Evolutionary conservation across 495 filamentous ascomycete species (phyloP).

Genomic region (Neurospora terricola): DNA sequence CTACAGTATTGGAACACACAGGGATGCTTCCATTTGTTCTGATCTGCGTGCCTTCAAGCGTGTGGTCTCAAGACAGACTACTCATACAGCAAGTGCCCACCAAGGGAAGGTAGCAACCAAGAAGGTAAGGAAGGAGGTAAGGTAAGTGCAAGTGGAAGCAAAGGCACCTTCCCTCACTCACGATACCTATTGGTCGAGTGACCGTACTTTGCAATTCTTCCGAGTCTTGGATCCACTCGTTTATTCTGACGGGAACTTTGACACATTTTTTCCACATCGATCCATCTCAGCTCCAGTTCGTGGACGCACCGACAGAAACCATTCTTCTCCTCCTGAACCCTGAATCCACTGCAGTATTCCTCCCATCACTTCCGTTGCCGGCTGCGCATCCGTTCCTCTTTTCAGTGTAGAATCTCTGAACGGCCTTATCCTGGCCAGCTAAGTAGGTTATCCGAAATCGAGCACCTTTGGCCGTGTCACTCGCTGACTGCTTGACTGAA

Average conservation of each 20-base stretch:
- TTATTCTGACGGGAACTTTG: background rate
- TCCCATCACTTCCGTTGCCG: background rate
- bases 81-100: background rate
- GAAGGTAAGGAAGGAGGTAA: background rate
- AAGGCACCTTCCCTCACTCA: background rate
- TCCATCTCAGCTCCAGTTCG: background rate
- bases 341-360: background rate
- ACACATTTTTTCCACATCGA: background rate
- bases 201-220: background rate
- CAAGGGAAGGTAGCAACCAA: background rate
- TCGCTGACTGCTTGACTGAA: background rate
- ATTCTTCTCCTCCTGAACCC: background rate
- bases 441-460: background rate
- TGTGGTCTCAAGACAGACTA: background rate
- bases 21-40: background rate
- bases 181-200: background rate
- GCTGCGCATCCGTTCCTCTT: background rate
- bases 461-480: background rate
- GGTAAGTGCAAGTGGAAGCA: background rate
- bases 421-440: background rate
- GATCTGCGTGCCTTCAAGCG: background rate
- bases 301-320: background rate
- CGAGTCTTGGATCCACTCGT: background rate
- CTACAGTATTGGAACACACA: too few relatives aligned
- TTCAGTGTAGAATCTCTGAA: background rate